Evolutionary conservation across 108 stramenopile species (phyloP).

Genomic region (Aurantiochytrium sp.): DNA sequence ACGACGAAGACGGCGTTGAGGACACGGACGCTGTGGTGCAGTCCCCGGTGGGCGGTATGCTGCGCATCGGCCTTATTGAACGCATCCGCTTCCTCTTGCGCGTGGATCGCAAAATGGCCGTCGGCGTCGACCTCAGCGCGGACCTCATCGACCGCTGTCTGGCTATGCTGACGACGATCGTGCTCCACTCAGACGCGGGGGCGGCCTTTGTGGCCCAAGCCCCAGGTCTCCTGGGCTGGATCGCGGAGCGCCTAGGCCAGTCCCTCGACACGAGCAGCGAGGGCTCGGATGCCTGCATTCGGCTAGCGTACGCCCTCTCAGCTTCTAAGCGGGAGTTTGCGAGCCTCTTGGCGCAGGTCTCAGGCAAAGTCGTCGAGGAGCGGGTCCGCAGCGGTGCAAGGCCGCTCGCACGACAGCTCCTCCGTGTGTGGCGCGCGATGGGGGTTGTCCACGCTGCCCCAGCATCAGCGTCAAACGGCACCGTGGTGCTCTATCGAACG

Average conservation of each 20-base stretch:
- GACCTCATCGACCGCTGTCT: not conserved
- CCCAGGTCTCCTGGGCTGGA: not conserved
- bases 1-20: not conserved
- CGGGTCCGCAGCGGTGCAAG: not conserved
- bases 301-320: not conserved
- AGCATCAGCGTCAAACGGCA: no score
- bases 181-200: not conserved
- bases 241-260: not conserved
- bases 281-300: not conserved
- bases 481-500: not conserved
- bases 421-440: not conserved
- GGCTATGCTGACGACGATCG: not conserved
- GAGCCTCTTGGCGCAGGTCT: not conserved
- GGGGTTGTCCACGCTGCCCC: not conserved
- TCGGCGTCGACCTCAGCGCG: not conserved
- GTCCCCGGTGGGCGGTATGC: not conserved
- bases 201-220: not conserved
- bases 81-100: not conserved
- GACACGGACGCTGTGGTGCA: not conserved
- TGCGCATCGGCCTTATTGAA: not conserved
- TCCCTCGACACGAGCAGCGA: not conserved
- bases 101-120: not conserved
- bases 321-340: not conserved
- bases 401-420: not conserved
- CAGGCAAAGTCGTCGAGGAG: not conserved